A percentile compares a stretch with the other conserved stretches of the same genome.
Evolutionary conservation across 2,329 filamentous ascomycete genomes (phyloP).

Genomic region (Colletotrichum euphorbiae): DNA sequence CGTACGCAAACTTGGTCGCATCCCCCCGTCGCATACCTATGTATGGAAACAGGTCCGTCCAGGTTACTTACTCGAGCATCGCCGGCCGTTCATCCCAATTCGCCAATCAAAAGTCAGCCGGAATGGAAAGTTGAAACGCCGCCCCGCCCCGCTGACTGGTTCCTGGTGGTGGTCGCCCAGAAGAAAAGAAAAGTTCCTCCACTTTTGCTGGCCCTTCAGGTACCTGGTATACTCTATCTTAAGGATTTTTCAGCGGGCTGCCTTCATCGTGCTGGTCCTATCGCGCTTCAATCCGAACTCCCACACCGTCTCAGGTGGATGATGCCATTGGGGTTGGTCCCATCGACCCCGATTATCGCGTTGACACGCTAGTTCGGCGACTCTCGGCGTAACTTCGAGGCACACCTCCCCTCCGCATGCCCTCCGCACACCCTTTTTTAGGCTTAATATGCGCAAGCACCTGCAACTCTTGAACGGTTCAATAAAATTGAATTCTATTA

Average conservation of each 20-base stretch:
- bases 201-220: slow-evolving; percentile 13
- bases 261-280: neutral
- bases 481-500: too few relatives aligned
- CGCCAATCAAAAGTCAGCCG: slow-evolving; percentile 1
- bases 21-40: neutral
- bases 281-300: slow-evolving; percentile 3
- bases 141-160: slow-evolving; percentile 23
- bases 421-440: too few relatives aligned
- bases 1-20: too few relatives aligned
- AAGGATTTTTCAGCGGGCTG: neutral
- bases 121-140: slow-evolving; percentile 8
- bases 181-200: neutral
- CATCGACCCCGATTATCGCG: too few relatives aligned
- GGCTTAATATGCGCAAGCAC: too few relatives aligned
- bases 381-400: too few relatives aligned
- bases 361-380: too few relatives aligned
- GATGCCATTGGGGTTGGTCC: neutral
- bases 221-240: neutral
- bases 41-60: neutral
- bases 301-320: slow-evolving; percentile 27
- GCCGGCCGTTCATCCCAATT: slow-evolving; percentile 7
- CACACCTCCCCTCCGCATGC: too few relatives aligned
- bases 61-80: slow-evolving; percentile 11
- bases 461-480: too few relatives aligned
- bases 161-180: too few relatives aligned